phyloP scores from a whole-genome alignment of 129 eudicot species.

The Calendula officinalis region DNA sequence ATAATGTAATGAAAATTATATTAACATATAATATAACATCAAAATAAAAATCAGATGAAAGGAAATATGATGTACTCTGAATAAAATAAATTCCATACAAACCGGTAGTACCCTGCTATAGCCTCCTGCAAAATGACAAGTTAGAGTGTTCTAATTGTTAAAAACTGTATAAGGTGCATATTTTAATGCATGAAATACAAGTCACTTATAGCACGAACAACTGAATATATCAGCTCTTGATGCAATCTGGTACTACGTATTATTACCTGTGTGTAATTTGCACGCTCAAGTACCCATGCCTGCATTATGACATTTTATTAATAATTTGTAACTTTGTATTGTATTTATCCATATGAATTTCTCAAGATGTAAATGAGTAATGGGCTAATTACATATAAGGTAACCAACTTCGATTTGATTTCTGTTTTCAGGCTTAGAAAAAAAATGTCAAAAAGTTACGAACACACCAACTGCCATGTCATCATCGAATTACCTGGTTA shows the following conservation, averaged over 20 bases:
- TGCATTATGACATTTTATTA: constrained; percentile 30
- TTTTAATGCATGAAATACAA: not conserved
- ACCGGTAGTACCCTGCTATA: constrained; percentile 77
- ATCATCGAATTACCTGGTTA: no score
- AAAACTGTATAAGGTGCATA: not conserved
- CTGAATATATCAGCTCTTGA: not conserved
- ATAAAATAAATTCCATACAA: constrained; percentile 92
- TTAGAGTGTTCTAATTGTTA: not conserved
- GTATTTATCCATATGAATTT: no score
- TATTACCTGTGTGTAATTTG: constrained; percentile 80
- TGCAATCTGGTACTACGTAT: constrained; percentile 2
- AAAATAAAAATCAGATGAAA: constrained; percentile 40
- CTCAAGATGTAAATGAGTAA: no score
- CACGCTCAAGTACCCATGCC: constrained; percentile 86
- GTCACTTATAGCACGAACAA: constrained; percentile 3
- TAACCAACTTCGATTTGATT: no score
- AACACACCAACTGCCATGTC: no score
- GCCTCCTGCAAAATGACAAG: constrained; percentile 73
- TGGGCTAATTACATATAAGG: no score
- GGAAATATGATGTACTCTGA: constrained; percentile 87
- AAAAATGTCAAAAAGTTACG: no score
- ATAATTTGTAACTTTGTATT: not conserved
- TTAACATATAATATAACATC: constrained; percentile 1
- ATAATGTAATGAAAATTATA: constrained; percentile 3
- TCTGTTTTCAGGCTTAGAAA: no score